Percentiles rank a stretch among this genome's conserved stretches.
Evolutionary conservation across 768 basidiomycete genomes (phyloP).

Genomic region (Mycena epipterygia): DNA sequence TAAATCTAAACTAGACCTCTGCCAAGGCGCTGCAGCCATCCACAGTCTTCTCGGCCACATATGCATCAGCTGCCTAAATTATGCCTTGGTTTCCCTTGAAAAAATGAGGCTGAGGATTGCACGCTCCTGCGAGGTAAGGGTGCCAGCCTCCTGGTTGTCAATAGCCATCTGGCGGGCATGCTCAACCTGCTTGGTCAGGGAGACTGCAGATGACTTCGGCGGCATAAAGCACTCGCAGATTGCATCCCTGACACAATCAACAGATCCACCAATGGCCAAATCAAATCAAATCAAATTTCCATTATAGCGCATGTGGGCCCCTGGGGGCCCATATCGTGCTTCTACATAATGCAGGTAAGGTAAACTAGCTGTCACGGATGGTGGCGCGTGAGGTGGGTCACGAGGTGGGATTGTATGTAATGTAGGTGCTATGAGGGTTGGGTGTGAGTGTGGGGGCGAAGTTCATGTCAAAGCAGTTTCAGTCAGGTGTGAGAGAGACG

Average conservation of each 20-base stretch:
- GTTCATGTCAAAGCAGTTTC: too few species aligned
- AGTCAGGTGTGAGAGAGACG: too few species aligned
- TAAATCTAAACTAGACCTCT: too few species aligned
- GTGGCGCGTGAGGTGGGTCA: too few species aligned
- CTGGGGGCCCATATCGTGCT: too few species aligned
- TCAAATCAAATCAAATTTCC: too few species aligned
- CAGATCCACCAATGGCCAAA: conserved; percentile 9
- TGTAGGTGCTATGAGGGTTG: too few species aligned
- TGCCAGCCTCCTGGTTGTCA: neutral
- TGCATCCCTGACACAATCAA: conserved; percentile 1
- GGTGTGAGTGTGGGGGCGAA: too few species aligned
- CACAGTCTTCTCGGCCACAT: conserved; percentile 7
- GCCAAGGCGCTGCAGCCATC: neutral
- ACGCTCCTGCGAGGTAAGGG: neutral
- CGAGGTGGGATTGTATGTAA: too few species aligned
- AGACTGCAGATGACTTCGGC: conserved; percentile 9
- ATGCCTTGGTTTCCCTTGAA: neutral
- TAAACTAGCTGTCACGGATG: too few species aligned
- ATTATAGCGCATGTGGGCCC: too few species aligned
- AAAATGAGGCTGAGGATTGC: conserved; percentile 12
- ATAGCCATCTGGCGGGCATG: neutral
- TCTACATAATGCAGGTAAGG: too few species aligned
- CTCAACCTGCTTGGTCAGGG: conserved; percentile 6
- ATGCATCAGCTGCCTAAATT: conserved; percentile 7
- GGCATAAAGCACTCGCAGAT: conserved; percentile 18